Evolutionary conservation across 2,329 filamentous ascomycete genomes (phyloP).

Genomic region (Xylaria hypoxylon): DNA sequence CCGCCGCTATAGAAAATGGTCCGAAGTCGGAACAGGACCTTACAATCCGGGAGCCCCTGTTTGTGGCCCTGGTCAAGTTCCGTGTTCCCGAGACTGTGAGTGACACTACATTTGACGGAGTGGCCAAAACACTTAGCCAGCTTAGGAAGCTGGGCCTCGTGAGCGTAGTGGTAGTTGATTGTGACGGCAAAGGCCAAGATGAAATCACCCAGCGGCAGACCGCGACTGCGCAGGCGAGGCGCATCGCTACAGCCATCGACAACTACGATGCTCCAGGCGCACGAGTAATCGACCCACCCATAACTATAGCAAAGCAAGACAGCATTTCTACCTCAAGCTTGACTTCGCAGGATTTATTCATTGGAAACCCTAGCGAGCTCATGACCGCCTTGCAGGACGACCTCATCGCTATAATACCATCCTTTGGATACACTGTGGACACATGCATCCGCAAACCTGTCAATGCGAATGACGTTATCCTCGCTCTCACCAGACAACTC

Average conservation of each 20-base stretch:
- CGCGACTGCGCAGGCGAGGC: slow-evolving; percentile 73
- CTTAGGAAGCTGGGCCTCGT: slow-evolving; percentile 83
- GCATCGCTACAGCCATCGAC: slow-evolving; percentile 81
- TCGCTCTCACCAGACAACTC: slow-evolving; percentile 82
- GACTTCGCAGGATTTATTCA: slow-evolving; percentile 52
- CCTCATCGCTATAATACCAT: slow-evolving; percentile 76
- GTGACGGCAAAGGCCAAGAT: slow-evolving; percentile 56
- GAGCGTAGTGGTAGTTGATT: slow-evolving; percentile 86
- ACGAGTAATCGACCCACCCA: slow-evolving; percentile 72
- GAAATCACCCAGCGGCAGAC: slow-evolving; percentile 55
- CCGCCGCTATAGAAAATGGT: slow-evolving; percentile 19
- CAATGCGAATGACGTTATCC: slow-evolving; percentile 71
- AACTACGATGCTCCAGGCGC: slow-evolving; percentile 74
- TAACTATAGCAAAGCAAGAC: slow-evolving; percentile 53
- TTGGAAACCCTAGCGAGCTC: slow-evolving; percentile 65
- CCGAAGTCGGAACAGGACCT: slow-evolving; percentile 58
- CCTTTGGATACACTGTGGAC: slow-evolving; percentile 58
- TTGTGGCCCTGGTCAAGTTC: slow-evolving; percentile 89
- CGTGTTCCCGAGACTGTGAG: slow-evolving; percentile 77
- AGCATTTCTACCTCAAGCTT: slow-evolving; percentile 49
- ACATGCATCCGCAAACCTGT: slow-evolving; percentile 55
- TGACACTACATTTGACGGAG: slow-evolving; percentile 75
- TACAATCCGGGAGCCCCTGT: slow-evolving; percentile 57
- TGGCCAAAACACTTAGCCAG: slow-evolving; percentile 86
- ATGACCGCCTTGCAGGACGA: slow-evolving; percentile 75